phyloP scores from a whole-genome alignment of 306 rosid genomes.

The Castanopsis chinensis region DNA sequence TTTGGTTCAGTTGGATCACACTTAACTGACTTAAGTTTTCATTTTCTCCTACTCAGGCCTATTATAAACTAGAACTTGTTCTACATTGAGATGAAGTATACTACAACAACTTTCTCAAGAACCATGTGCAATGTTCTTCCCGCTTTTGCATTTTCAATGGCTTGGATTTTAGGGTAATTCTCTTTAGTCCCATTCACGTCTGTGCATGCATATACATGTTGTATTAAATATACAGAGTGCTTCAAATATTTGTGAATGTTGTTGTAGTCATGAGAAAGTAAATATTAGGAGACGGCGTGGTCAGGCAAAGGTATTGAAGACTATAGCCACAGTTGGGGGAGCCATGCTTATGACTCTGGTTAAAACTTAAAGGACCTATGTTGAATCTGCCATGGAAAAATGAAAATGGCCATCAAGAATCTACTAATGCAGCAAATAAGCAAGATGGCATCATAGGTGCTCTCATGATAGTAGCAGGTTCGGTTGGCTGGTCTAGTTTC shows the following conservation, averaged over 20 bases:
- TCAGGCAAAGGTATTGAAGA: slow-evolving; percentile 43
- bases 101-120: slow-evolving; percentile 49
- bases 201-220: too few species aligned
- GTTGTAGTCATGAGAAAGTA: slow-evolving; percentile 45
- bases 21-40: not conserved
- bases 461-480: slow-evolving; percentile 40
- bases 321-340: slow-evolving; percentile 43
- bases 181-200: not conserved
- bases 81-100: slow-evolving; percentile 47
- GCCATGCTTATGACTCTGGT: slow-evolving; percentile 53
- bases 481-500: slow-evolving; percentile 51
- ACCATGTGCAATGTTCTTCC: slow-evolving; percentile 58
- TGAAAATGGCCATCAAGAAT: slow-evolving; percentile 8
- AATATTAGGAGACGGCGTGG: slow-evolving; percentile 27
- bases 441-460: slow-evolving; percentile 45
- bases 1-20: too few species aligned
- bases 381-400: slow-evolving; percentile 36
- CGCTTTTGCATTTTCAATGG: slow-evolving; percentile 53
- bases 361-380: slow-evolving; percentile 25
- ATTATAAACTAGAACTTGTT: slow-evolving; percentile 57
- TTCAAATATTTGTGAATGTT: not conserved
- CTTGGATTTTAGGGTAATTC: slow-evolving; percentile 40
- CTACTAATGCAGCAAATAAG: slow-evolving; percentile 13
- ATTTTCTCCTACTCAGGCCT: slow-evolving; percentile 32
- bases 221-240: too few species aligned